These are phyloP conservation scores for Suhomyces wounanorum DNA, from an alignment of 1,139 yeast genomes.

Conservation along the genomic window DNA sequence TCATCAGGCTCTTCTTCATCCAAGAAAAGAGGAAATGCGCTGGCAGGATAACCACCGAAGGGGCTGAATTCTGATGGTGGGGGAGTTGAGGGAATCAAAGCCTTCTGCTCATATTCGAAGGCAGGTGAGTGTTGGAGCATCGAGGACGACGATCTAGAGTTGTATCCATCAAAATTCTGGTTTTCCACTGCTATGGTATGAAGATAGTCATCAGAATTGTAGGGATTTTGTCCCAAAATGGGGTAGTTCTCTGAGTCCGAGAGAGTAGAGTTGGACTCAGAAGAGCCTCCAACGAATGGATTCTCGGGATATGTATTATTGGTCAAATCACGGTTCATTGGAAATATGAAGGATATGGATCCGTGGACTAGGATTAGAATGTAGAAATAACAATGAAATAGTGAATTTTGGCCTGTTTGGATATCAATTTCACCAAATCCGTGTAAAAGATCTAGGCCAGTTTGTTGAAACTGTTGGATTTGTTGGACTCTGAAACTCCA, in stretches of 20 bases:
- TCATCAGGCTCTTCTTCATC: constrained; percentile 32
- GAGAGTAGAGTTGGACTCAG: neutral
- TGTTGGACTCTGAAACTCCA: too few species aligned
- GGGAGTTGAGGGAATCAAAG: neutral
- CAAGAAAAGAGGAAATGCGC: constrained; percentile 29
- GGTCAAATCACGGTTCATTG: constrained; percentile 1
- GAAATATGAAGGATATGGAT: neutral
- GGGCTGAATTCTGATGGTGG: constrained; percentile 21
- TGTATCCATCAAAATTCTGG: neutral
- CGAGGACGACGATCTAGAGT: neutral
- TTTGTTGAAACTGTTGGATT: too few species aligned
- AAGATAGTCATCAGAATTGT: neutral
- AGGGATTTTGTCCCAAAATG: neutral
- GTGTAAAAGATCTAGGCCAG: too few species aligned
- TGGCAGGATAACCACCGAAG: constrained; percentile 33
- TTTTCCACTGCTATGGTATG: neutral
- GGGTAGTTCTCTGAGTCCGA: neutral
- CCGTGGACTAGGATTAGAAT: too few species aligned
- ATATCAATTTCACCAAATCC: too few species aligned
- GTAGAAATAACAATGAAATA: too few species aligned
- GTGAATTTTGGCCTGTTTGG: too few species aligned
- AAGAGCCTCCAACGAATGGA: neutral
- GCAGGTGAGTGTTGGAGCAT: neutral
- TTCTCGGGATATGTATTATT: neutral
- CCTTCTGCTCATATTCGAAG: neutral